These are phyloP conservation scores for Nematodospora valgi DNA, from an alignment of 805 yeast genomes.

Conservation along the genomic window DNA sequence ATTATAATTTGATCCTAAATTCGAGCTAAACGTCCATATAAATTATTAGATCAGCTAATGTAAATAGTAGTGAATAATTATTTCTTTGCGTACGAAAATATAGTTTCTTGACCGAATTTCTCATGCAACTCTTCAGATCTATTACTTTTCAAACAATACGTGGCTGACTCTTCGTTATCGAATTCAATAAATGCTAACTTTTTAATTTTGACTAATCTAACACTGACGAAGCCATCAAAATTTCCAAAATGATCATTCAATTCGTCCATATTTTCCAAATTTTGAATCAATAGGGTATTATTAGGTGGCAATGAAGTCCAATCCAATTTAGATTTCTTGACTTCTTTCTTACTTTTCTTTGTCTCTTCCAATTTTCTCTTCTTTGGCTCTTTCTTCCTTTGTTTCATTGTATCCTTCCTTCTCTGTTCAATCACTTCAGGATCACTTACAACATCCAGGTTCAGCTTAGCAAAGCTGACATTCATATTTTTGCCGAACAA, in stretches of 20 bases:
- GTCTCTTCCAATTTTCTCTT: conserved; percentile 9
- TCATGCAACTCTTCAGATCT: conserved; percentile 9
- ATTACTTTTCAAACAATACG: conserved; percentile 20
- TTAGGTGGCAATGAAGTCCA: conserved; percentile 58
- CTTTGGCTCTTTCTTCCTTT: conserved; percentile 16
- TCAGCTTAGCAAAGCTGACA: conserved; percentile 40
- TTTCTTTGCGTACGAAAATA: conserved; percentile 35
- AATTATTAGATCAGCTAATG: conserved; percentile 4
- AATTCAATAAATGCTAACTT: conserved; percentile 82
- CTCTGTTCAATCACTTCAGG: conserved; percentile 19
- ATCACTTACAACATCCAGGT: conserved; percentile 39
- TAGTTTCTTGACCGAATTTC: conserved; percentile 18
- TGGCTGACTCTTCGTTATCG: conserved; percentile 51
- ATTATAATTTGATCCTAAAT: too few species aligned
- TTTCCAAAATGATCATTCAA: conserved; percentile 42
- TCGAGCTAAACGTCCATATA: too few species aligned
- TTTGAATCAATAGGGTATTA: conserved; percentile 63
- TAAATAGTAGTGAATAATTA: conserved; percentile 9
- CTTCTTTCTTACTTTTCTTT: conserved; percentile 11
- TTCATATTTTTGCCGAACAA: conserved; percentile 49
- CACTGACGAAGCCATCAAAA: conserved; percentile 60
- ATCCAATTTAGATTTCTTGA: conserved; percentile 17
- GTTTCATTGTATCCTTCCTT: conserved; percentile 15
- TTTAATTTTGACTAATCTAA: conserved; percentile 63
- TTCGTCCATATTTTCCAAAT: conserved; percentile 28